phyloP scores from a whole-genome alignment of 1,284 basidiomycete species.

The Trichosporon sp. region DNA sequence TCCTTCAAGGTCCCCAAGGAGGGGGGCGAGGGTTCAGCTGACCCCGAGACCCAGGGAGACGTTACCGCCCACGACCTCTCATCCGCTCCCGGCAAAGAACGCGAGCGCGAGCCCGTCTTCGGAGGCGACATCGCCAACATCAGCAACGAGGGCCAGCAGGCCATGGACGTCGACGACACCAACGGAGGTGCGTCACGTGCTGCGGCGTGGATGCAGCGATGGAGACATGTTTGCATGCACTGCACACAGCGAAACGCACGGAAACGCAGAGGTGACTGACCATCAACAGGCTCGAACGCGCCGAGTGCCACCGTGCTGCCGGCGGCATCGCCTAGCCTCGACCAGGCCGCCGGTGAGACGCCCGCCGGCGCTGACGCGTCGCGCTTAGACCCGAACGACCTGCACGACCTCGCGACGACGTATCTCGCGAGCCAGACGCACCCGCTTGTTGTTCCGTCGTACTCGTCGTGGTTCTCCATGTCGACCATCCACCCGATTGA shows the following conservation, averaged over 20 bases:
- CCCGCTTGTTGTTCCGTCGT: slow-evolving; percentile 94
- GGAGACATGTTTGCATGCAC: neutral
- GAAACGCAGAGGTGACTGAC: slow-evolving; percentile 14
- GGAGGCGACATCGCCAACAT: slow-evolving; percentile 55
- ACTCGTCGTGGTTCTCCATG: slow-evolving; percentile 98
- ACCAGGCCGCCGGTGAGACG: slow-evolving; percentile 31
- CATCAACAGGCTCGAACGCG: slow-evolving; percentile 31
- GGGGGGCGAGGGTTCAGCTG: slow-evolving; percentile 24
- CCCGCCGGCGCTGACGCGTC: slow-evolving; percentile 35
- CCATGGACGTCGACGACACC: slow-evolving; percentile 38
- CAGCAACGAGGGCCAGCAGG: slow-evolving; percentile 39
- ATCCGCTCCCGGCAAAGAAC: slow-evolving; percentile 55
- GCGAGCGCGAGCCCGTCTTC: slow-evolving; percentile 55
- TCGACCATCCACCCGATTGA: slow-evolving; percentile 90
- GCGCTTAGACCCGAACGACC: slow-evolving; percentile 47
- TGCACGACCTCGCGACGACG: slow-evolving; percentile 56
- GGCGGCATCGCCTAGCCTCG: slow-evolving; percentile 28
- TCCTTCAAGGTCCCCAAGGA: slow-evolving; percentile 45
- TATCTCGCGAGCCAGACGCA: slow-evolving; percentile 98
- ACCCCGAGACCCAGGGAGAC: slow-evolving; percentile 41
- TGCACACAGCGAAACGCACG: neutral
- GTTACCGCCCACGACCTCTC: slow-evolving; percentile 52
- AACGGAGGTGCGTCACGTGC: slow-evolving; percentile 37
- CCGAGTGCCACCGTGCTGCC: slow-evolving; percentile 24
- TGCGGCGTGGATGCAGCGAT: slow-evolving; percentile 13